Evolutionary conservation across 805 yeast genomes (phyloP).

Genomic region (Candida xiaguanensis): DNA sequence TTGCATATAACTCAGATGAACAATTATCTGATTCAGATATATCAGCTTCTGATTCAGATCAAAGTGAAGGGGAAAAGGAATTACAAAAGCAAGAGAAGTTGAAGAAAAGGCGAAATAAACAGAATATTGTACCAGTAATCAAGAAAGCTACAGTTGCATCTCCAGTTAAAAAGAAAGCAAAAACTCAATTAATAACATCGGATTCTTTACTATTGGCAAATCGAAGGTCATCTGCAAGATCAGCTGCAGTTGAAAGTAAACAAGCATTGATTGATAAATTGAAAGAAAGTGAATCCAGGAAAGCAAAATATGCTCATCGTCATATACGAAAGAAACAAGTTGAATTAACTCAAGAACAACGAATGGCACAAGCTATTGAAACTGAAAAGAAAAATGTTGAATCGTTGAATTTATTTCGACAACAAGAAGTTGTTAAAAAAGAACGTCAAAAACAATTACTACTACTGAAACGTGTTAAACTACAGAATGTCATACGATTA

Average conservation of each 20-base stretch:
- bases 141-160: constrained; percentile 28
- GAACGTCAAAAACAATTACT: constrained; percentile 71
- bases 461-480: constrained; percentile 57
- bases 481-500: constrained; percentile 58
- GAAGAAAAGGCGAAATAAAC: constrained; percentile 26
- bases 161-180: constrained; percentile 26
- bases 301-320: constrained; percentile 41
- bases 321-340: constrained; percentile 36
- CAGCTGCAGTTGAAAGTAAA: constrained; percentile 73
- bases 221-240: constrained; percentile 73
- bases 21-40: constrained; percentile 55
- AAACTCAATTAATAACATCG: constrained; percentile 27
- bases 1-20: constrained; percentile 39
- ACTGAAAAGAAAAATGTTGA: constrained; percentile 76
- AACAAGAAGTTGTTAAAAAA: constrained; percentile 80
- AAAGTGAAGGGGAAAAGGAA: constrained; percentile 68
- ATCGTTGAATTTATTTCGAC: constrained; percentile 73
- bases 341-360: constrained; percentile 68
- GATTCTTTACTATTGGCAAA: constrained; percentile 48
- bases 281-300: constrained; percentile 61
- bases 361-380: constrained; percentile 76
- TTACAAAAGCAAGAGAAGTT: constrained; percentile 43
- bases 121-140: constrained; percentile 23
- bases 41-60: constrained; percentile 50
- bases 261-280: constrained; percentile 72